Base-by-base conservation (phyloP, 345 rosid species). In the Populus ilicifolia region DNA sequence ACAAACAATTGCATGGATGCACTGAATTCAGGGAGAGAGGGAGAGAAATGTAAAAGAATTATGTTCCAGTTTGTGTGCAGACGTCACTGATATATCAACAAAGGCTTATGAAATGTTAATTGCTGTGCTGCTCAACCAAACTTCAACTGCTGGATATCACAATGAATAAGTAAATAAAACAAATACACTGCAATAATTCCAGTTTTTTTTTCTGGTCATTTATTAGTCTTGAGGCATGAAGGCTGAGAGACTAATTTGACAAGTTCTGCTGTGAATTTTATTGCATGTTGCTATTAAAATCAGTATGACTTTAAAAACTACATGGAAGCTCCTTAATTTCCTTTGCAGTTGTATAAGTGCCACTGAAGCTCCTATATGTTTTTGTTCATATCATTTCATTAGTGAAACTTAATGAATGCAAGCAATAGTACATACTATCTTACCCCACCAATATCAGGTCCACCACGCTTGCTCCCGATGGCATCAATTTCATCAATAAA, bases 401-500 rank as follows among this genome's bases (percentile, higher is more conserved):
- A 67, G 14, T 41, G 12, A 39, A 68, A 69, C 54, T 73, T n/a
- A 13, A 67, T 8, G 38, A 33, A 59, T 14, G 39, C 41, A 44
- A 69, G 71, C 62, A 74, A 77, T 13, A 16, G n/a, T 0, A 27
- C 10, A 46, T 59, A 16, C 63, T 41, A 72, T 69, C 93, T 89
- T 87, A 95, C 99, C 90, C 99, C 98, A 16, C 98, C 98, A 75
- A 95, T 90, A 86, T 95, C 98, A 29, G 99, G 99, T 46, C 98
- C 99, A 25, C 98, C 99, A 78, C 98, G 93, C 84, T 93, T 95
- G 88, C 99, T 89, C 48, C 98, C 99, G 76, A 95, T 95, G 75
- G 99, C 99, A 86, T 95, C 98, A 75, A 95, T 95, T 87, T 95
- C 99, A 83, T 95, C 99, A 65, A 95, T 93, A 77, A 95, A 95